phyloP scores from a whole-genome alignment of 805 yeast species.

The Candida quercuum region DNA sequence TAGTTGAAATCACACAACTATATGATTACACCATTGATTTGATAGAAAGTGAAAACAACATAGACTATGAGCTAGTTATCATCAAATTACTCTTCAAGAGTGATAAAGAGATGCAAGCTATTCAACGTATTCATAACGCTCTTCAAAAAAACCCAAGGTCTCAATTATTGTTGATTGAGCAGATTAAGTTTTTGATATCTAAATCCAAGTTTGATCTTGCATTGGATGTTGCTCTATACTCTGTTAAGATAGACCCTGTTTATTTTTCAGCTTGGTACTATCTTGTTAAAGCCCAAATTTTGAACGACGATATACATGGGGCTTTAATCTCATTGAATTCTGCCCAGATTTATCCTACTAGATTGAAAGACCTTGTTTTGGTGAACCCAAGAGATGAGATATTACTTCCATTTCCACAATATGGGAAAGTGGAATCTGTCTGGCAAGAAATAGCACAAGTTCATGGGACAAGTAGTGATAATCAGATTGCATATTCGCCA shows the following conservation, averaged over 20 bases:
- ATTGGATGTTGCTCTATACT: slow-evolving; percentile 47
- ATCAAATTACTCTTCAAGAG: slow-evolving; percentile 26
- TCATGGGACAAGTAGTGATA: slow-evolving; percentile 24
- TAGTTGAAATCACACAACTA: slow-evolving; percentile 35
- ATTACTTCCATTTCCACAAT: slow-evolving; percentile 46
- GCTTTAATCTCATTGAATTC: slow-evolving; percentile 70
- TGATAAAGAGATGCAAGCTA: slow-evolving; percentile 32
- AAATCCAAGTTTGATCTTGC: slow-evolving; percentile 55
- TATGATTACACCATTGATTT: slow-evolving; percentile 33
- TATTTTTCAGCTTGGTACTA: slow-evolving; percentile 72
- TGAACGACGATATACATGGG: slow-evolving; percentile 45
- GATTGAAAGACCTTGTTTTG: slow-evolving; percentile 34
- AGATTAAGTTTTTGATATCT: slow-evolving; percentile 55
- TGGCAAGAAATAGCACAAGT: slow-evolving; percentile 33
- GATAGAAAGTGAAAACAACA: slow-evolving; percentile 20
- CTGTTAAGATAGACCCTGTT: slow-evolving; percentile 66
- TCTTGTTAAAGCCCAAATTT: slow-evolving; percentile 54
- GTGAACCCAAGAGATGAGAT: slow-evolving; percentile 39
- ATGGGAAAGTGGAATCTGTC: slow-evolving; percentile 44
- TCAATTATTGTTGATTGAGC: slow-evolving; percentile 28
- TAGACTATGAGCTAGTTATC: slow-evolving; percentile 25
- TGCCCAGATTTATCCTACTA: slow-evolving; percentile 58
- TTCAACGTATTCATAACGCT: slow-evolving; percentile 24
- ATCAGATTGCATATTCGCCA: slow-evolving; percentile 16
- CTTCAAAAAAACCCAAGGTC: slow-evolving; percentile 20